Base-by-base conservation (phyloP, 192 early-diverging fungal genomes). In the Podochytrium sp. region DNA sequence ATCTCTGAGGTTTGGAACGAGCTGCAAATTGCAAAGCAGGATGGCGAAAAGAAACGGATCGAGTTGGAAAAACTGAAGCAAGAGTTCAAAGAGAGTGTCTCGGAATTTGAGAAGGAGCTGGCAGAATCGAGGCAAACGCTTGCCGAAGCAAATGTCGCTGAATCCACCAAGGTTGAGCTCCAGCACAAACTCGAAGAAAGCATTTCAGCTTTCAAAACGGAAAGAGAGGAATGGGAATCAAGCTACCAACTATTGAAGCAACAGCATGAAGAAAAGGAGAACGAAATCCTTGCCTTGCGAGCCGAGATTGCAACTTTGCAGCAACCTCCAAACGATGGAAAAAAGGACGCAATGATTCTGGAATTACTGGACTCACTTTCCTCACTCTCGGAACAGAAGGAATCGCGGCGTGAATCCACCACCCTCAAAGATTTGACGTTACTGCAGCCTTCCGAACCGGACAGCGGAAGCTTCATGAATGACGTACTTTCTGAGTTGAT, bases 1-100 rank as follows among this genome's bases (percentile, higher is more conserved):
- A 51, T 71, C 12, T 71, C 69, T n/a, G 69, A 71, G 34, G 12
- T 71, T 4, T 71, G 69, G 69, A 71, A 47, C 27, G 69, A 71
- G 40, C 38, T 57, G 20, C 69, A 71, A 33, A 60, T 6, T 34
- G 53, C 69, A 1, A 3, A 39, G 20, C 58, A 71, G 27, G 69
- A 71, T 0, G 14, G 30, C 20, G 69, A 71, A 1, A 39, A 30
- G 1, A 71, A 41, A 14, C 16, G n/a, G 16, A 23, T 20, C 4
- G 23, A 42, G 34, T 32, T 55, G 25, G 57, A 20, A 2, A 57
- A 59, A 2, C 4, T 59, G 37, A 14, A 27, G 41, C 58, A 57
- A 47, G 56, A 59, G 32, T 47, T 42, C 43, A 5, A 43, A 47
- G 27, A 29, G 0, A 10, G 39, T 4, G 23, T 65, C 3, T 10